phyloP scores from a whole-genome alignment of 2,329 filamentous ascomycete species.

The Herpomyces periplanetae region DNA sequence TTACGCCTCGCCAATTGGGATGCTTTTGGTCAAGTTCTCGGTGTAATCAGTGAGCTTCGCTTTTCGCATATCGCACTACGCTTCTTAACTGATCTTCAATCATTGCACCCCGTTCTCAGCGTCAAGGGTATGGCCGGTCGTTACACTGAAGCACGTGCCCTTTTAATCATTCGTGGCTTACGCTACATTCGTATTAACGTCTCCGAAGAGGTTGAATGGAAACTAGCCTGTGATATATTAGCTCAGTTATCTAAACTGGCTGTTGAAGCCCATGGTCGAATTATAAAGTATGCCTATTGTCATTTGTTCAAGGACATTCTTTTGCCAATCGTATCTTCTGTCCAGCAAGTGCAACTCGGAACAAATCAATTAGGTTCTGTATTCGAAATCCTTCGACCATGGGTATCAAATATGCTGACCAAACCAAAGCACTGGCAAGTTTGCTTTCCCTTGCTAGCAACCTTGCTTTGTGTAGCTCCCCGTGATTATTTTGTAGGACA shows the following conservation, averaged over 20 bases:
- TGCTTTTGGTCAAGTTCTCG: slow-evolving; percentile 59
- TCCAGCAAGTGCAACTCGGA: slow-evolving; percentile 32
- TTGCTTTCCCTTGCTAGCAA: slow-evolving; percentile 53
- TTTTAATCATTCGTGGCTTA: slow-evolving; percentile 64
- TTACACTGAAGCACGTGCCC: slow-evolving; percentile 39
- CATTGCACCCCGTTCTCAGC: slow-evolving; percentile 30
- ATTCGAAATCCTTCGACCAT: slow-evolving; percentile 31
- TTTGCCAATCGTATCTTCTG: slow-evolving; percentile 46
- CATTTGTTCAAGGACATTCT: slow-evolving; percentile 57
- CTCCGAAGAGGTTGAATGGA: slow-evolving; percentile 32
- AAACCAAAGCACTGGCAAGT: slow-evolving; percentile 76
- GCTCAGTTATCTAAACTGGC: slow-evolving; percentile 44
- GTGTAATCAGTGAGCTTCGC: slow-evolving; percentile 80
- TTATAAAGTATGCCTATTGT: slow-evolving; percentile 75
- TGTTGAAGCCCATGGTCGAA: slow-evolving; percentile 42
- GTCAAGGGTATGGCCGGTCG: slow-evolving; percentile 24
- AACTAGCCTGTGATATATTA: slow-evolving; percentile 60
- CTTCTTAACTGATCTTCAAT: slow-evolving; percentile 42
- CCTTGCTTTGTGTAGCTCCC: slow-evolving; percentile 54
- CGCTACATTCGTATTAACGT: slow-evolving; percentile 43
- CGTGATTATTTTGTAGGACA: slow-evolving; percentile 45
- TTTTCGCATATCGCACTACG: slow-evolving; percentile 46
- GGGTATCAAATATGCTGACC: slow-evolving; percentile 41
- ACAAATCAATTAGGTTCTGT: slow-evolving; percentile 59
- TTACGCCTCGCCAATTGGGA: slow-evolving; percentile 81